Conservation (phyloP, 139 green algal genomes). For the Chlorella ohadii region DNA sequence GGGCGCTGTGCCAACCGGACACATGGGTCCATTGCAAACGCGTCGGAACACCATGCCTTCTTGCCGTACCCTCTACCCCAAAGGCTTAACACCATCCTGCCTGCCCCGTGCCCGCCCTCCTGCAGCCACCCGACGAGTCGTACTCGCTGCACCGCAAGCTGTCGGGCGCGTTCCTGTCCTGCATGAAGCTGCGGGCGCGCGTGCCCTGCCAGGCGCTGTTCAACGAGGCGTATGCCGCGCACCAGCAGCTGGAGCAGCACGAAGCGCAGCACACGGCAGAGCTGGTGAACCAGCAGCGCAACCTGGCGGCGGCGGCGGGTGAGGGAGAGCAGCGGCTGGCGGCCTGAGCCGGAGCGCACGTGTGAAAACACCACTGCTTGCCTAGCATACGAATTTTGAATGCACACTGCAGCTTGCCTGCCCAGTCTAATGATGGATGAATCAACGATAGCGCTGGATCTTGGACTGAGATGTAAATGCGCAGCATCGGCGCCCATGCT, state of each 20-base stretch:
- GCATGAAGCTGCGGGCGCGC: constrained; percentile 91
- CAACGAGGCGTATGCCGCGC: constrained; percentile 11
- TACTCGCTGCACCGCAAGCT: constrained; percentile 98
- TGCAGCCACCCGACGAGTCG: constrained; percentile 86
- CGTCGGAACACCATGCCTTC: too few species aligned
- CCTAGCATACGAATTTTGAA: too few species aligned
- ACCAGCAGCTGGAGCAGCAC: not conserved
- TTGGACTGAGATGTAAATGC: too few species aligned
- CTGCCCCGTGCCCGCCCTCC: not conserved
- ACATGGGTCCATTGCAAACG: too few species aligned
- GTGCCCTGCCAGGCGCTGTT: constrained; percentile 78
- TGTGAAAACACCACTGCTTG: too few species aligned
- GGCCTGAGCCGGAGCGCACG: not conserved
- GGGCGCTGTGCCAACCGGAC: too few species aligned
- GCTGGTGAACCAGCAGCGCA: not conserved
- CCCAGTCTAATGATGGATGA: too few species aligned
- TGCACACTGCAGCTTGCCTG: too few species aligned
- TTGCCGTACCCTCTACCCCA: too few species aligned
- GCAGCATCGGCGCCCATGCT: too few species aligned
- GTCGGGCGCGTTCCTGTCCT: constrained; percentile 92
- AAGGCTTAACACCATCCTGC: too few species aligned
- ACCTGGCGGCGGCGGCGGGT: not conserved
- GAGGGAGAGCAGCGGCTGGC: not conserved
- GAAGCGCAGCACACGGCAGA: not conserved
- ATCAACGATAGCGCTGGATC: too few species aligned